Percentiles rank a stretch among this genome's conserved stretches.
Evolutionary conservation across 148 eudicot species (phyloP).

Genomic region (Agrostemma githago): DNA sequence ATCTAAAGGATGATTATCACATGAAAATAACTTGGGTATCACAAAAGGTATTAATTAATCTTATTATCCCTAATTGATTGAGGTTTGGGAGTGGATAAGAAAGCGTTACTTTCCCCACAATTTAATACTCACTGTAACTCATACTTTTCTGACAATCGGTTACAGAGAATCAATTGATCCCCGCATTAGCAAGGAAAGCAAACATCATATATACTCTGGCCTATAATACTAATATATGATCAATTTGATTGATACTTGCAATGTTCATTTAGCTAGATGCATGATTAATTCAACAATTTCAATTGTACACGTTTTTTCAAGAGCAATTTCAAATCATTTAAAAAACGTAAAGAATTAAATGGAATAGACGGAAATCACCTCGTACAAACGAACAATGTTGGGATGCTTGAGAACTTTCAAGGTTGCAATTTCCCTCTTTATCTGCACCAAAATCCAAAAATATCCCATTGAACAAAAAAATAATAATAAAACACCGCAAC

Average conservation of each 20-base stretch:
- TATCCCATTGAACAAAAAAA: neutral
- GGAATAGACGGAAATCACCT: constrained; percentile 38
- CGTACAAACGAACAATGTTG: constrained; percentile 74
- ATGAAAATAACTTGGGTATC: neutral
- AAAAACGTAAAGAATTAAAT: neutral
- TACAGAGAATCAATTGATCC: neutral
- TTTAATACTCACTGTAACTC: neutral
- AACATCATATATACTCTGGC: neutral
- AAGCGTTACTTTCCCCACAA: neutral
- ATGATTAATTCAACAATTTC: neutral
- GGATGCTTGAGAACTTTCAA: constrained; percentile 89
- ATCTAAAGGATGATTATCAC: neutral
- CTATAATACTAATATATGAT: neutral
- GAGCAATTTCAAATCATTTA: too few relatives aligned
- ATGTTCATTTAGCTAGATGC: too few relatives aligned
- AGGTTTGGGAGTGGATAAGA: constrained; percentile 22
- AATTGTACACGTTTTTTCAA: too few relatives aligned
- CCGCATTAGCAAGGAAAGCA: neutral
- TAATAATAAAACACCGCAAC: neutral
- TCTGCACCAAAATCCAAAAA: constrained; percentile 39
- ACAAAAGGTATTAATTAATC: neutral
- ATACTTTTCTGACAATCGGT: constrained; percentile 8
- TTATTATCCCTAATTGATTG: neutral
- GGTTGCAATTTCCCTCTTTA: constrained; percentile 87
- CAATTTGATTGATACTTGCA: neutral